Conservation (phyloP, 192 early-diverging fungal species). For the Neocallimastix lanati region DNA sequence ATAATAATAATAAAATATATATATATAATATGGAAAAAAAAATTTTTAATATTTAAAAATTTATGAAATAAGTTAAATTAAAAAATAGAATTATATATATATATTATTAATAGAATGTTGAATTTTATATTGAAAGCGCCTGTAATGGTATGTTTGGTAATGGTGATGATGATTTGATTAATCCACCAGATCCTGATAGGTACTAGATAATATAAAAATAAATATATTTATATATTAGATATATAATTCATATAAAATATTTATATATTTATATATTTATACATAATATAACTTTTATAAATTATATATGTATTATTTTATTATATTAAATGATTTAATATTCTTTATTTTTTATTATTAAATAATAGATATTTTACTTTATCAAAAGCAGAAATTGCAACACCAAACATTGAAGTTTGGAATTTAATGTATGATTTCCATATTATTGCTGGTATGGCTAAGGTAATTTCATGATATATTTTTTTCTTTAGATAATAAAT, state of each 20-base stretch:
- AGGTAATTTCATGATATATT: conserved; percentile 4
- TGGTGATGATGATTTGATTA: conserved; percentile 15
- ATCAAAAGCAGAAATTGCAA: conserved; percentile 41
- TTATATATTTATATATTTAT: too few species aligned
- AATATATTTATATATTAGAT: neutral
- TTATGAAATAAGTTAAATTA: too few species aligned
- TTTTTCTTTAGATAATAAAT: too few species aligned
- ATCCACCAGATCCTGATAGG: neutral
- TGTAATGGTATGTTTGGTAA: conserved; percentile 87
- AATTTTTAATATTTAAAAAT: too few species aligned
- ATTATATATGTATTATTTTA: too few species aligned
- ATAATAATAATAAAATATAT: too few species aligned
- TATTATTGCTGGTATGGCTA: conserved; percentile 49
- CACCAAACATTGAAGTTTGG: conserved; percentile 50
- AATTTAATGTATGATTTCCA: conserved; percentile 57
- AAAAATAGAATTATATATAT: too few species aligned
- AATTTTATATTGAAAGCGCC: conserved; percentile 76
- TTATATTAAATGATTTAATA: too few species aligned
- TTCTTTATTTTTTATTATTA: too few species aligned
- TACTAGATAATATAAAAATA: neutral
- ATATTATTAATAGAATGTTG: conserved; percentile 11
- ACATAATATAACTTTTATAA: too few species aligned
- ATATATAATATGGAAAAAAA: too few species aligned
- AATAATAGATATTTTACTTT: neutral
- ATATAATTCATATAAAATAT: too few species aligned